Evolutionary conservation across 805 yeast genomes (phyloP).

Genomic region (Ogataea zsoltii): DNA sequence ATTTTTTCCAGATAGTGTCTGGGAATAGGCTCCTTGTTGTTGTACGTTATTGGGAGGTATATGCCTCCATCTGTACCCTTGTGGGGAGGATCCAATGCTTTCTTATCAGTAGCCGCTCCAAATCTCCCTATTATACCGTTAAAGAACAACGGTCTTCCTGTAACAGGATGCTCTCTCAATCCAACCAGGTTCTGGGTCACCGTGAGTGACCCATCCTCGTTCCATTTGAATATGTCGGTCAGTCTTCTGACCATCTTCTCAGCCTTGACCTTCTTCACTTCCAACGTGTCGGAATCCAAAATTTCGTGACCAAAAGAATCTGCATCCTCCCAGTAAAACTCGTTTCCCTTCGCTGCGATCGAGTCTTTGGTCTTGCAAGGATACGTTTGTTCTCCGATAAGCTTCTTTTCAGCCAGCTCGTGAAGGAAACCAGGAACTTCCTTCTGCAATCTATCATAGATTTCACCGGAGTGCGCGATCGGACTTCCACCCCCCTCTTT

Average conservation of each 20-base stretch:
- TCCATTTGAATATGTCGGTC: constrained; percentile 31
- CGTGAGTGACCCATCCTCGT: constrained; percentile 24
- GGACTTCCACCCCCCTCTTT: constrained; percentile 37
- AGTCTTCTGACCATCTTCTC: constrained; percentile 23
- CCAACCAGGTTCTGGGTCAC: constrained; percentile 26
- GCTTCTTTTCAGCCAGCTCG: constrained; percentile 24
- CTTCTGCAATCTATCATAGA: constrained; percentile 23
- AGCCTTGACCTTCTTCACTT: constrained; percentile 30
- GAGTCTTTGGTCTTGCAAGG: constrained; percentile 1
- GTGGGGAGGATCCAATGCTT: constrained; percentile 10
- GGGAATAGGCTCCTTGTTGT: constrained; percentile 21
- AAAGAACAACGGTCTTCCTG: constrained; percentile 24
- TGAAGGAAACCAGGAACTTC: constrained; percentile 24
- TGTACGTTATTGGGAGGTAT: constrained; percentile 14
- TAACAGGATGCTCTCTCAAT: constrained; percentile 13
- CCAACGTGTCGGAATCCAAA: constrained; percentile 23
- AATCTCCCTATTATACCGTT: constrained; percentile 27
- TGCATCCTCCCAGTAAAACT: constrained; percentile 10
- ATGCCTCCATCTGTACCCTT: constrained; percentile 6
- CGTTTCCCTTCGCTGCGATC: constrained; percentile 2
- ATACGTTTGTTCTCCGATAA: constrained; percentile 25
- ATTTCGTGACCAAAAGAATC: constrained; percentile 7
- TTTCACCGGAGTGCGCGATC: constrained; percentile 34
- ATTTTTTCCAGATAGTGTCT: constrained; percentile 21
- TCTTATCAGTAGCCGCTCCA: constrained; percentile 4